Evolutionary conservation across 257 asterid genomes (phyloP).

Genomic region (Nicotiana attenuata): DNA sequence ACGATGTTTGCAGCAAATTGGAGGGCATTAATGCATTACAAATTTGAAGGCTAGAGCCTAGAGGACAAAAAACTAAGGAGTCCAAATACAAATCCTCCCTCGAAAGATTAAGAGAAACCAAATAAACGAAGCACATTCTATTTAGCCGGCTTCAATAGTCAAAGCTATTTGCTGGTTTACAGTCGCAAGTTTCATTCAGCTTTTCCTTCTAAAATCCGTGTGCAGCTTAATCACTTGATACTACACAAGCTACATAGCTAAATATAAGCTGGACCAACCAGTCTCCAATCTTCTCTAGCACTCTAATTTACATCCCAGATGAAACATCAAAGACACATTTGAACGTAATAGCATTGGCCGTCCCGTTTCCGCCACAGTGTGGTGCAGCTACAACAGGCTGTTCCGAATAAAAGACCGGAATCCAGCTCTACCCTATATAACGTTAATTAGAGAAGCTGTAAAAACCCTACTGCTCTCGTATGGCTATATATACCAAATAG

Average conservation of each 20-base stretch:
- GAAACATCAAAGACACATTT: background rate
- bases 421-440: constrained; percentile 19
- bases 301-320: background rate
- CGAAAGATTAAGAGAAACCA: background rate
- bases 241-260: background rate
- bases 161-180: background rate
- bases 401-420: constrained; percentile 31
- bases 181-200: background rate
- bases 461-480: constrained; percentile 12
- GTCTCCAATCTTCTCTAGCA: background rate
- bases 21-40: background rate
- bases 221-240: background rate
- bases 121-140: background rate
- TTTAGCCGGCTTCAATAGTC: background rate
- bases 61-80: background rate
- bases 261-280: constrained; percentile 1
- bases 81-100: background rate
- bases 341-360: background rate
- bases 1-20: background rate
- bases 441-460: constrained; percentile 19
- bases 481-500: constrained; percentile 9
- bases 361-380: constrained; percentile 13
- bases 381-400: constrained; percentile 20
- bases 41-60: background rate
- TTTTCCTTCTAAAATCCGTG: background rate